A percentile compares a stretch with the other conserved stretches of the same genome.
These are phyloP conservation scores for Leccinum arenicola DNA, from an alignment of 768 basidiomycete genomes.

Conservation along the genomic window DNA sequence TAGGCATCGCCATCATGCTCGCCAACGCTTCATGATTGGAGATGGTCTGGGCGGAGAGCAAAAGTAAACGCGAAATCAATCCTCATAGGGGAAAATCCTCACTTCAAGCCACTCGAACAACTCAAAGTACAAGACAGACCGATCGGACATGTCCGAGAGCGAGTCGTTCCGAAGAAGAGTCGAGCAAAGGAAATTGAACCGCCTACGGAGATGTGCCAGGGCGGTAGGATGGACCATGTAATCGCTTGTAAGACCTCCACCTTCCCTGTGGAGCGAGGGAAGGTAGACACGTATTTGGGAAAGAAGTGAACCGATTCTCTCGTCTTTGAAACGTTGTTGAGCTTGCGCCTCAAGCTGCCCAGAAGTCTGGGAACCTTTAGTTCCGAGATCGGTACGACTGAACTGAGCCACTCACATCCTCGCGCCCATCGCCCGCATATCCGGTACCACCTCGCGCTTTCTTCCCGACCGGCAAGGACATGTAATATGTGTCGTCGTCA, in stretches of 20 bases:
- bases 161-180: constrained; percentile 89
- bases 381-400: neutral
- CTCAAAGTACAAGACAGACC: constrained; percentile 81
- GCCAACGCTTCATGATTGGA: constrained; percentile 91
- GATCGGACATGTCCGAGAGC: constrained; percentile 90
- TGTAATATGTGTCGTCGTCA: constrained; percentile 51
- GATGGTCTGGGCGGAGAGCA: constrained; percentile 59
- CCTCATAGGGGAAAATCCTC: constrained; percentile 7
- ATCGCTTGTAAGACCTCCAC: constrained; percentile 81
- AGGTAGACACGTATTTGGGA: constrained; percentile 76
- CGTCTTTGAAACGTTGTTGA: constrained; percentile 72
- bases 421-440: constrained; percentile 79
- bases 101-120: constrained; percentile 93
- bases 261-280: constrained; percentile 72
- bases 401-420: constrained; percentile 64
- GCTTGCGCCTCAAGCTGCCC: constrained; percentile 79
- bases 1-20: constrained; percentile 96
- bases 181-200: constrained; percentile 87
- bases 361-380: constrained; percentile 51
- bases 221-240: constrained; percentile 91
- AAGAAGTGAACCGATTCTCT: constrained; percentile 67
- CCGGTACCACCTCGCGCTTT: constrained; percentile 80
- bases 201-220: constrained; percentile 84
- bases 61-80: neutral
- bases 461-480: constrained; percentile 45